Percentiles rank a stretch among this genome's conserved stretches.
phyloP scores from a whole-genome alignment of 495 filamentous ascomycete species.

The Penicillium tannophilum region DNA sequence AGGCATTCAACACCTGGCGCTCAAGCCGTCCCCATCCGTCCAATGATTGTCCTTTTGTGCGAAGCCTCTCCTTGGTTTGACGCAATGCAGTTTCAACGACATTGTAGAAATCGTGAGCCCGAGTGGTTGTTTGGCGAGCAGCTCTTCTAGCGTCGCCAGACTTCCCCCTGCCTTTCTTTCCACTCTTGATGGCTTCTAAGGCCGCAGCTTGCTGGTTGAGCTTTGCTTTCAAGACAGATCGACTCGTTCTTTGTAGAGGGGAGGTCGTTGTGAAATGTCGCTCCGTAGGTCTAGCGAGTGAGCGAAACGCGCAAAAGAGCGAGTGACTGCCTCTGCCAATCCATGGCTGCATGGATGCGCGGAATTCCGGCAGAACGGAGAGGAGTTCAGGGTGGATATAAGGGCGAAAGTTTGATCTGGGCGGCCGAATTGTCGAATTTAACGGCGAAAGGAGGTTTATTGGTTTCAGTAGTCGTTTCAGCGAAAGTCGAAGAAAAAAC shows the following conservation, averaged over 20 bases:
- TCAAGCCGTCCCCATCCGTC: slow-evolving; percentile 38
- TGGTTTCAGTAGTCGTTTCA: slow-evolving; percentile 14
- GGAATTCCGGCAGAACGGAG: not conserved
- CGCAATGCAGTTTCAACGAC: slow-evolving; percentile 32
- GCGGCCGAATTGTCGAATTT: not conserved
- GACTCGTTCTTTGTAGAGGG: slow-evolving; percentile 29
- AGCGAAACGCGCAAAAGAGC: slow-evolving; percentile 37
- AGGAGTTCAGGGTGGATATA: not conserved
- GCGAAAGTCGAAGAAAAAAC: slow-evolving; percentile 2
- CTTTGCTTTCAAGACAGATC: slow-evolving; percentile 12
- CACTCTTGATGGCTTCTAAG: slow-evolving; percentile 2
- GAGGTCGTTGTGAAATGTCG: slow-evolving; percentile 40
- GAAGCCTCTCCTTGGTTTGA: slow-evolving; percentile 27
- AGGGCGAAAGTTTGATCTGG: not conserved
- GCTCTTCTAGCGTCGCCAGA: no score
- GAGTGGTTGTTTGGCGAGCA: slow-evolving; percentile 5
- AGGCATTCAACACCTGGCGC: slow-evolving; percentile 40
- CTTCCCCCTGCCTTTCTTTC: slow-evolving; percentile 2
- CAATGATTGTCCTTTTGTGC: slow-evolving; percentile 12
- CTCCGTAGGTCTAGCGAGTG: slow-evolving; percentile 24
- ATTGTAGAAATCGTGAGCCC: slow-evolving; percentile 29
- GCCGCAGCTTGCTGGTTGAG: not conserved
- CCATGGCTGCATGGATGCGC: slow-evolving; percentile 43
- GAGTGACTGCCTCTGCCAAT: slow-evolving; percentile 35
- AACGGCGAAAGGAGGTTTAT: not conserved